Evolutionary conservation across 2,329 filamentous ascomycete genomes (phyloP).

Genomic region (Colletotrichum somersetense): DNA sequence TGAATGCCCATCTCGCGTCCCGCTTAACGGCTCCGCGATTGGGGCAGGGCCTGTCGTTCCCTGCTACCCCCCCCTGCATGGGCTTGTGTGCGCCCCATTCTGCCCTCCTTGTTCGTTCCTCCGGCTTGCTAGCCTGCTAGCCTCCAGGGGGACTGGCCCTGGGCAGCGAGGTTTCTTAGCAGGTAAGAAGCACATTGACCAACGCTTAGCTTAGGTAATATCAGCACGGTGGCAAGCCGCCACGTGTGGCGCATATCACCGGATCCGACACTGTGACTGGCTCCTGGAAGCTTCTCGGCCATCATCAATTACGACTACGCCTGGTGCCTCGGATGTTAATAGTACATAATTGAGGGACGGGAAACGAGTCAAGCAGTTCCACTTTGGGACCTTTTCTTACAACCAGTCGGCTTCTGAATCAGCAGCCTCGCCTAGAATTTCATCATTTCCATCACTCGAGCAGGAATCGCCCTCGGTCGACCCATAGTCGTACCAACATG

Average conservation of each 20-base stretch:
- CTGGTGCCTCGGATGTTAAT: conserved; percentile 31
- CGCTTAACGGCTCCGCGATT: conserved; percentile 35
- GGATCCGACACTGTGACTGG: conserved; percentile 20
- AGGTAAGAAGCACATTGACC: neutral
- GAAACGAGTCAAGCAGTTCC: neutral
- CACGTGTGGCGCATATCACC: conserved; percentile 33
- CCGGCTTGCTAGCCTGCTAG: neutral
- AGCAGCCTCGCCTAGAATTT: neutral
- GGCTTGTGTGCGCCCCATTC: conserved; percentile 12
- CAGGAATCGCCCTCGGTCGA: neutral
- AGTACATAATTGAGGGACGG: neutral
- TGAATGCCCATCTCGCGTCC: conserved; percentile 24
- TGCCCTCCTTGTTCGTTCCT: neutral
- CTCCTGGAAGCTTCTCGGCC: conserved; percentile 37
- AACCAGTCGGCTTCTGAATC: neutral
- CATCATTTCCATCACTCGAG: neutral
- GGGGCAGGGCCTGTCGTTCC: conserved; percentile 24
- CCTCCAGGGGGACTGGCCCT: neutral
- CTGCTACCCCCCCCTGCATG: conserved; percentile 27
- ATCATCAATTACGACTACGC: conserved; percentile 30
- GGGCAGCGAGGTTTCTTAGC: neutral
- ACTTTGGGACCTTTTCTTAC: neutral
- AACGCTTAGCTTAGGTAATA: conserved; percentile 2
- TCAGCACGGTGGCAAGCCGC: conserved; percentile 11
- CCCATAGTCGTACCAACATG: conserved; percentile 61